Evolutionary conservation across 495 filamentous ascomycete genomes (phyloP), one percentile per base, ranked within the genome.

Genomic region (Xylaria cubensis): DNA sequence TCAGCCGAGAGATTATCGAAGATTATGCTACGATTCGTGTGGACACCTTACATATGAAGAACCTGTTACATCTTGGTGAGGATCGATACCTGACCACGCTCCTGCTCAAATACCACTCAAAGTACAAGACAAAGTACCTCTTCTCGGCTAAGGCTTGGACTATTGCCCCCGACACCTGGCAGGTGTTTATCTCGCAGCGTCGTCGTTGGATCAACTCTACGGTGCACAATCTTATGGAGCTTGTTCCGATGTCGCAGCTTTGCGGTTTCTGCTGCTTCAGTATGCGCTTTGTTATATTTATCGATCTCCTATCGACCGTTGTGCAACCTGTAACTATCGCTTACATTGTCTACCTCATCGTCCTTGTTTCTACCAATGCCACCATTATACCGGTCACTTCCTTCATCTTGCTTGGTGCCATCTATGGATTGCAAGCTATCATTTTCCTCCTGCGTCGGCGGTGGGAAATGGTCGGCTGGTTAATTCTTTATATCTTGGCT

Each of bases 181-280:
- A 86, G 29, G 93, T 99, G 55, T 97, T 99, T 88, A 85, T 99
- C 76, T 99, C 96, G 12, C 96, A 99, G 81, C 94, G 96, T 83
- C 95, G 96, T 82, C 92, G 96, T 78, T 99, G 96, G 96, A 99
- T 99, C 82, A 99, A 99, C 84, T 98, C 95, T 41, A 99, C 96
- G 3, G 92, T 99, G 26, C 96, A 99, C 86, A 99, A 99, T 80
- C 86, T 99, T 73, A 92, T 96, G 74, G 96, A 99, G 79, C 90
- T 99, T 64, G 94, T 98, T 76, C 94, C 94, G 7, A 82, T 99
- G 80, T 89, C 92, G 64, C 92, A 98, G 79, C 90, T 99, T 41
- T 99, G 96, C 82, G 96, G 96, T 80, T 99, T 99, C 89, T 99
- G 96, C 86, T 98, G 97, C 83, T 99, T 99, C 87, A 94, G 92